Evolutionary conservation across 2,329 filamentous ascomycete genomes (phyloP).

Genomic region (Exophiala phaeomuriformis): DNA sequence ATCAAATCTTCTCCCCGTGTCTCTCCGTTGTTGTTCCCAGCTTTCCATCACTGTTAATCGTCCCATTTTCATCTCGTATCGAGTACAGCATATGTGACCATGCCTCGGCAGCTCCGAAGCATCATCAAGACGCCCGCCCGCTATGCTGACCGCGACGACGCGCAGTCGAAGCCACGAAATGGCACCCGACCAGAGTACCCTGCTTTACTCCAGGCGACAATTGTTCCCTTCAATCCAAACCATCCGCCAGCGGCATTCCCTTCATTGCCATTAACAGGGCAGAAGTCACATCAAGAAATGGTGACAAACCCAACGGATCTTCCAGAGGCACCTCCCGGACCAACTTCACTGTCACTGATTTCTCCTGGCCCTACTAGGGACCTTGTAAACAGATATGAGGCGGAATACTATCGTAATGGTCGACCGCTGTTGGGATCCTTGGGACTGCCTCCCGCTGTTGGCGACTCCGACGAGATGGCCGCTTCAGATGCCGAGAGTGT

Average conservation of each 20-base stretch:
- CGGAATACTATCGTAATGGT: no score
- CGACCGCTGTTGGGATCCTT: no score
- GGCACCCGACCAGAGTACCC: constrained; percentile 24
- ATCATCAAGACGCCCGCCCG: constrained; percentile 31
- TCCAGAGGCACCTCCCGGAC: not conserved
- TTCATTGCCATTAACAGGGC: constrained; percentile 27
- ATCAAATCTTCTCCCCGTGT: not conserved
- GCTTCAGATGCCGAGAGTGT: no score
- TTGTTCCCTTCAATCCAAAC: constrained; percentile 33
- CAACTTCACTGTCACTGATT: not conserved
- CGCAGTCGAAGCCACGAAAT: constrained; percentile 11
- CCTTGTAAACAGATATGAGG: not conserved
- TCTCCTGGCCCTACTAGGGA: not conserved
- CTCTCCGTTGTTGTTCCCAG: constrained; percentile 1
- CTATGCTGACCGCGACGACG: constrained; percentile 26
- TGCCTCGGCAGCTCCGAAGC: constrained; percentile 32
- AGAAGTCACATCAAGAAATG: not conserved
- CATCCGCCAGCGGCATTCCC: constrained; percentile 39
- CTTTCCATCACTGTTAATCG: not conserved
- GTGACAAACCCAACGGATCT: not conserved
- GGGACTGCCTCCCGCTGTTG: no score
- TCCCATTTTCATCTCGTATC: constrained; percentile 20
- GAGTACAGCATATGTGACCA: constrained; percentile 17
- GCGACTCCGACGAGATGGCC: no score
- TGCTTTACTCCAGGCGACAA: constrained; percentile 12